phyloP scores from a whole-genome alignment of 768 basidiomycete species.

The Holtermanniella nyarrowii region DNA sequence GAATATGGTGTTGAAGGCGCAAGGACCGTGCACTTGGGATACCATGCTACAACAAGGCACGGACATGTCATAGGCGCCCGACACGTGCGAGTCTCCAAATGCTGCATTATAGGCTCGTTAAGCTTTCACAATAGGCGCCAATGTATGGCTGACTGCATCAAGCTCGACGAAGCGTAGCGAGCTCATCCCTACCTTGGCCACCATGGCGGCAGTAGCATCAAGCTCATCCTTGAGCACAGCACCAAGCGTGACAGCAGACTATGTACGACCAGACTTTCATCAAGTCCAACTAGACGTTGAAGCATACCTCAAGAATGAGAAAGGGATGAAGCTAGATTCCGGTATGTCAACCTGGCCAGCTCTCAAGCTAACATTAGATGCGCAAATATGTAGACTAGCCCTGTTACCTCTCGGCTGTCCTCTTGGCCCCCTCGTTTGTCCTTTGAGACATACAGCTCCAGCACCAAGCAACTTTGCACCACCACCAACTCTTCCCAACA shows the following conservation, averaged over 20 bases:
- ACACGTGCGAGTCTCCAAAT: too few relatives aligned
- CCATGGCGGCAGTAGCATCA: constrained; percentile 16
- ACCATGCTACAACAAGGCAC: too few relatives aligned
- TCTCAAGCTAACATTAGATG: constrained; percentile 51
- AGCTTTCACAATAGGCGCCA: too few relatives aligned
- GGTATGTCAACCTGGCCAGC: constrained; percentile 47
- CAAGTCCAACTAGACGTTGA: constrained; percentile 84
- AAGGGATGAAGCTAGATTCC: constrained; percentile 82
- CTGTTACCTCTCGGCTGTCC: constrained; percentile 78
- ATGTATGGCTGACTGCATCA: neutral
- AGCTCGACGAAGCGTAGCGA: too few relatives aligned
- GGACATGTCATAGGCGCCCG: too few relatives aligned
- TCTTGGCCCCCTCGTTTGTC: constrained; percentile 81
- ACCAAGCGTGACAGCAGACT: constrained; percentile 34
- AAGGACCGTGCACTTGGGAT: too few relatives aligned
- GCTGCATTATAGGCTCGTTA: too few relatives aligned
- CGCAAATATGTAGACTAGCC: constrained; percentile 82
- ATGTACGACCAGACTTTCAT: constrained; percentile 83
- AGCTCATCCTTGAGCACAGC: constrained; percentile 10
- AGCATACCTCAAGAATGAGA: constrained; percentile 64
- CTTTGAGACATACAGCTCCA: constrained; percentile 80
- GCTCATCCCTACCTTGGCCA: too few relatives aligned
- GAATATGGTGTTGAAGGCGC: too few relatives aligned
- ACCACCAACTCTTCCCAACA: constrained; percentile 66
- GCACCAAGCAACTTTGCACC: constrained; percentile 83